phyloP scores from a whole-genome alignment of 164 flowering plant species.

The Umbilicus rupestris region DNA sequence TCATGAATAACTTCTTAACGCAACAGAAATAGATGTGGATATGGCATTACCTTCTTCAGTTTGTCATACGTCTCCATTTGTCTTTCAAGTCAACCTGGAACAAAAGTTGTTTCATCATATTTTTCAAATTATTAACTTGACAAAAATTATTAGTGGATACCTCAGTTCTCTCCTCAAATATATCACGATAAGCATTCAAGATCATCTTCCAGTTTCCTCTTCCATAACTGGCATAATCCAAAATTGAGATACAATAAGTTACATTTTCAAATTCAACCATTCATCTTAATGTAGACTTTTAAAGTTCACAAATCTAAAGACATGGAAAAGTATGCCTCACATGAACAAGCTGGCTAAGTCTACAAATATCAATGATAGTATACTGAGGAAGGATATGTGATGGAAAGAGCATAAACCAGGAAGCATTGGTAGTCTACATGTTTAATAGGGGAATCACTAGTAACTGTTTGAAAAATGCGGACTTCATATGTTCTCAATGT shows the following conservation, averaged over 20 bases:
- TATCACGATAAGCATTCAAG: conserved; percentile 20
- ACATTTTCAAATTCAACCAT: background rate
- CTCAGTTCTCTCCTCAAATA: conserved; percentile 52
- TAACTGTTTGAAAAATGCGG: no score
- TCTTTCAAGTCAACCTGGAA: conserved; percentile 66
- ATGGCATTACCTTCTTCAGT: background rate
- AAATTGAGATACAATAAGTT: conserved; percentile 1
- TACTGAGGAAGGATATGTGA: background rate
- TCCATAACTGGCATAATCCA: conserved; percentile 29
- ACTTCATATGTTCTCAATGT: no score
- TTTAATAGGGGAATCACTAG: no score
- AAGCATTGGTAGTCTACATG: no score
- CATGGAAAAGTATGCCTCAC: no score
- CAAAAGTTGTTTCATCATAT: background rate
- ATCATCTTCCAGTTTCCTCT: conserved; percentile 64
- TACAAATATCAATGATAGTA: background rate
- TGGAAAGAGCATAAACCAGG: background rate
- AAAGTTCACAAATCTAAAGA: no score
- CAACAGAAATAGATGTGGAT: background rate
- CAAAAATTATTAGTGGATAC: conserved; percentile 17
- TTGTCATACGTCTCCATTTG: conserved; percentile 61
- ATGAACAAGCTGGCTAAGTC: background rate
- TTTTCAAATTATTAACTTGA: background rate
- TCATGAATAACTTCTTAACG: background rate
- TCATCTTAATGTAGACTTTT: no score